These are phyloP conservation scores for Arthonia radiata DNA, from an alignment of 495 filamentous ascomycete species.

Conservation along the genomic window DNA sequence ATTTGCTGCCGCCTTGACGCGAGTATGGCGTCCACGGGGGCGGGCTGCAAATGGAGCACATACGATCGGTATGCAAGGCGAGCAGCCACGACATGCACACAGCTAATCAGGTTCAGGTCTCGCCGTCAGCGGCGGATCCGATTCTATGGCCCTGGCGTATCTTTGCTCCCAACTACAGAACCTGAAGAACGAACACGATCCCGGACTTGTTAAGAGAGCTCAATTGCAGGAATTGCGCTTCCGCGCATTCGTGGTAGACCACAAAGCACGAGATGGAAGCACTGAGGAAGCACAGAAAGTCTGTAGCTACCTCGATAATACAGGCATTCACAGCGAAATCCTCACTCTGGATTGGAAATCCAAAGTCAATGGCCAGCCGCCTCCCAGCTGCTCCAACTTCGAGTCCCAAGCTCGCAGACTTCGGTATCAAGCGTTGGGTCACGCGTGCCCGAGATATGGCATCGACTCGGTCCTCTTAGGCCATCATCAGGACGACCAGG, in stretches of 20 bases:
- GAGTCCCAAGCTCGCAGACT: conserved; percentile 56
- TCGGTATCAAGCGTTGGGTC: conserved; percentile 46
- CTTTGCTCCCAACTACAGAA: conserved; percentile 28
- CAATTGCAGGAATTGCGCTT: conserved; percentile 17
- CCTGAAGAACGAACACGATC: not conserved
- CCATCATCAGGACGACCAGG: conserved; percentile 69
- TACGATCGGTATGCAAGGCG: too few relatives aligned
- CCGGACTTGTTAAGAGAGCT: conserved; percentile 6
- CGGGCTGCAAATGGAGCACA: too few relatives aligned
- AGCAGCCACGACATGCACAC: not conserved
- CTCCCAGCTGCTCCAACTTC: conserved; percentile 29
- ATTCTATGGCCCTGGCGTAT: conserved; percentile 80
- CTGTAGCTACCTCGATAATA: too few relatives aligned
- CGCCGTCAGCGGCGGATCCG: conserved; percentile 78
- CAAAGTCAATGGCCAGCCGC: conserved; percentile 14
- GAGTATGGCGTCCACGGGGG: too few relatives aligned
- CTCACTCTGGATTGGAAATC: conserved; percentile 28
- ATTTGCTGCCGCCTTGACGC: too few relatives aligned
- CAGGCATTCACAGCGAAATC: conserved; percentile 26
- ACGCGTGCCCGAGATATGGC: conserved; percentile 22
- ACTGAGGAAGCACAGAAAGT: conserved; percentile 35
- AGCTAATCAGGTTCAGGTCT: conserved; percentile 26
- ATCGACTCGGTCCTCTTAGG: conserved; percentile 40
- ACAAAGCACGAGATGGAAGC: conserved; percentile 45
- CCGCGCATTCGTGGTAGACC: conserved; percentile 53